These are phyloP conservation scores for Ceratocystis huliohia DNA, from an alignment of 2,329 filamentous ascomycete genomes.

Conservation along the genomic window DNA sequence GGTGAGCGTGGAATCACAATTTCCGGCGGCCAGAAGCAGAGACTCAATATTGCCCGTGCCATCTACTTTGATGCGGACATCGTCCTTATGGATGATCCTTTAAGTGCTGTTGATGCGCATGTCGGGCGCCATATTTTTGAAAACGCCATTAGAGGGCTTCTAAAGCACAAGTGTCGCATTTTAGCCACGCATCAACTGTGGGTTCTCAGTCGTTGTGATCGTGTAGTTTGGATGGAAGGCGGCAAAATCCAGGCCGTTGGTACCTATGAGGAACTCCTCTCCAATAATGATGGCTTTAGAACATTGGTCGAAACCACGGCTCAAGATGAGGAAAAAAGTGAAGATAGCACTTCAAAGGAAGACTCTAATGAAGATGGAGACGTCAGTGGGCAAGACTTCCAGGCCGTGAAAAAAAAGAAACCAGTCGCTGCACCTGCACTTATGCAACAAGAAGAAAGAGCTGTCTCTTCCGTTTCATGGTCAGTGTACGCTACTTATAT, in stretches of 20 bases:
- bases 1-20: slow-evolving; percentile 92
- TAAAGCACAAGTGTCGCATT: slow-evolving; percentile 80
- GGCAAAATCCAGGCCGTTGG: slow-evolving; percentile 75
- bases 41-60: slow-evolving; percentile 80
- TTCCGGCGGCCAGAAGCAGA: slow-evolving; percentile 88
- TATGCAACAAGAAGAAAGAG: slow-evolving; percentile 62
- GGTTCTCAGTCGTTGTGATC: slow-evolving; percentile 78
- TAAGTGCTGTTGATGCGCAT: slow-evolving; percentile 57
- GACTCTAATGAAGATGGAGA: slow-evolving; percentile 34
- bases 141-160: slow-evolving; percentile 76
- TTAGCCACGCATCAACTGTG: slow-evolving; percentile 92
- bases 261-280: slow-evolving; percentile 81
- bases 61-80: slow-evolving; percentile 59
- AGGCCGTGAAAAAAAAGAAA: slow-evolving; percentile 33
- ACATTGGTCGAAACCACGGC: slow-evolving; percentile 77
- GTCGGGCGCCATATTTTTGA: slow-evolving; percentile 75
- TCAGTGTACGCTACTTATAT: slow-evolving; percentile 68
- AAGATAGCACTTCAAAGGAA: slow-evolving; percentile 35
- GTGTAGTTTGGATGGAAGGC: slow-evolving; percentile 85
- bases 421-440: slow-evolving; percentile 40
- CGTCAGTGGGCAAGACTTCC: slow-evolving; percentile 32
- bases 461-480: slow-evolving; percentile 66
- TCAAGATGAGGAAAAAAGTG: slow-evolving; percentile 48
- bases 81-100: slow-evolving; percentile 56
- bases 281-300: slow-evolving; percentile 62